Percentiles rank a stretch among this genome's conserved stretches.
Conservation (phyloP, 495 filamentous ascomycete species). For the Xylaria telfairii region DNA sequence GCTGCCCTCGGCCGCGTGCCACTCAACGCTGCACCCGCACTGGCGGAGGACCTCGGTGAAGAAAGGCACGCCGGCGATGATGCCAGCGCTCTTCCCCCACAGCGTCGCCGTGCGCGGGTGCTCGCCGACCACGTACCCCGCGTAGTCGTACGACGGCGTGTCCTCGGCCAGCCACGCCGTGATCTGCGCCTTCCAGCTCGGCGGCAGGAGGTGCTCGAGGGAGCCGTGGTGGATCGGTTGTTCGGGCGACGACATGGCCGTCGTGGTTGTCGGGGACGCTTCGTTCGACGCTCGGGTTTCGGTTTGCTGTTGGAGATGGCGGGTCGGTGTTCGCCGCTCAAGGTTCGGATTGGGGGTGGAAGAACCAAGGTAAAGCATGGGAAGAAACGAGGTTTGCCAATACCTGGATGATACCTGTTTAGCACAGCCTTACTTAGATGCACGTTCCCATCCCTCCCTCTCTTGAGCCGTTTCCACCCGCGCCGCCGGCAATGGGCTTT, state of each 20-base stretch:
- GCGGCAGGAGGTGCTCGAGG: constrained; percentile 81
- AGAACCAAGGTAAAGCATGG: neutral
- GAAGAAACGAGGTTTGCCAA: neutral
- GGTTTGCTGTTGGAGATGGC: neutral
- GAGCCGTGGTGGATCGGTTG: constrained; percentile 65
- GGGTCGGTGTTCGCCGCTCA: neutral
- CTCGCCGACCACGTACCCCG: constrained; percentile 94
- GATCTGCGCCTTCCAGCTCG: constrained; percentile 80
- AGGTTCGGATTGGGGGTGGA: neutral
- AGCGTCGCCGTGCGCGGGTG: constrained; percentile 77
- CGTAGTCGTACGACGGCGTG: constrained; percentile 94
- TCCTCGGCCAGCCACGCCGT: constrained; percentile 91
- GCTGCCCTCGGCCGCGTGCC: constrained; percentile 81
- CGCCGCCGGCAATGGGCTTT: neutral
- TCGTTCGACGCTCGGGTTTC: neutral
- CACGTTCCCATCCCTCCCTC: neutral
- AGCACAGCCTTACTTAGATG: neutral
- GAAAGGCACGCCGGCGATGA: constrained; percentile 92
- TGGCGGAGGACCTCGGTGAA: constrained; percentile 93
- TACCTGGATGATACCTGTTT: neutral
- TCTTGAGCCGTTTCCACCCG: constrained; percentile 38
- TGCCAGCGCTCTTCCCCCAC: constrained; percentile 84
- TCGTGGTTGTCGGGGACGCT: neutral
- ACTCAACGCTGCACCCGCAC: constrained; percentile 86
- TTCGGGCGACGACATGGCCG: neutral